These are phyloP conservation scores for Penicillium olsonii DNA, from an alignment of 2,329 filamentous ascomycete species.

Conservation along the genomic window DNA sequence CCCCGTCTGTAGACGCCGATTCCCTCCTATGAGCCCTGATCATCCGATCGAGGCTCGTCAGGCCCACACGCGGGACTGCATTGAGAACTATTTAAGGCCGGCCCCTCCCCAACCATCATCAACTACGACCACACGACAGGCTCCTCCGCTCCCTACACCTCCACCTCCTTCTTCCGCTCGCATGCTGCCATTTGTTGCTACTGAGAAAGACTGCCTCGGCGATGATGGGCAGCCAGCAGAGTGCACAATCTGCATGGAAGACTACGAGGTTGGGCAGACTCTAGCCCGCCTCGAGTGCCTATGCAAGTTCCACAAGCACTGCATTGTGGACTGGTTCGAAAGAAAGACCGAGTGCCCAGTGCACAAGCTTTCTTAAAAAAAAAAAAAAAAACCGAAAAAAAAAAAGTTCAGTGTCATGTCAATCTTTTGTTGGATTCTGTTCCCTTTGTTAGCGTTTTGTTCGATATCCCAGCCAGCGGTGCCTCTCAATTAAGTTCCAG, in stretches of 20 bases:
- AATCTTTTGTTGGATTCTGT: conserved; percentile 12
- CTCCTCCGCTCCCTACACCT: conserved; percentile 23
- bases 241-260: conserved; percentile 66
- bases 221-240: conserved; percentile 56
- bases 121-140: conserved; percentile 10
- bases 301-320: conserved; percentile 64
- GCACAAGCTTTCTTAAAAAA: conserved; percentile 48
- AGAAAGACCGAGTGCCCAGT: conserved; percentile 62
- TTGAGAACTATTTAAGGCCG: conserved; percentile 36
- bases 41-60: conserved; percentile 46
- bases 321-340: conserved; percentile 63
- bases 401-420: not conserved
- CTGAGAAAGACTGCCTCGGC: conserved; percentile 64
- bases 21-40: conserved; percentile 41
- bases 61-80: conserved; percentile 48
- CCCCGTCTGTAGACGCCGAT: conserved; percentile 45
- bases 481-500: not conserved
- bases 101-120: conserved; percentile 18
- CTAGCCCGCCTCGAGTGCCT: conserved; percentile 63
- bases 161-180: conserved; percentile 30
- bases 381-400: not conserved
- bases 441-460: not conserved
- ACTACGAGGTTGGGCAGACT: conserved; percentile 61
- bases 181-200: conserved; percentile 56
- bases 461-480: conserved; percentile 10